These are phyloP conservation scores for Tolypocladium ovalisporum DNA, from an alignment of 2,329 filamentous ascomycete genomes.

Conservation along the genomic window DNA sequence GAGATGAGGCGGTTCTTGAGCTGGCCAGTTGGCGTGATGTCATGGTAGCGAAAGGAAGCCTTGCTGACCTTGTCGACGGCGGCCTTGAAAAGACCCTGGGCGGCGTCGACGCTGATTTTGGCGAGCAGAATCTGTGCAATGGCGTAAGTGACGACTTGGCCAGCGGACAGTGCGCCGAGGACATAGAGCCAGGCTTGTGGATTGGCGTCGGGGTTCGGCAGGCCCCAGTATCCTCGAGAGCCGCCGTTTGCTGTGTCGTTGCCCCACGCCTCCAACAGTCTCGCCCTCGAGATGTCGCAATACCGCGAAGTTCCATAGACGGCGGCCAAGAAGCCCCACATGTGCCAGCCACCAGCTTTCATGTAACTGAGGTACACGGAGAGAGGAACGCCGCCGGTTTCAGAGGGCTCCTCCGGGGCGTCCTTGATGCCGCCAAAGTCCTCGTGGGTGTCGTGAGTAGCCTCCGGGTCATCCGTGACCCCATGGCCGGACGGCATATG, in stretches of 20 bases:
- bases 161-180: conserved; percentile 55
- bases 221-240: conserved; percentile 14
- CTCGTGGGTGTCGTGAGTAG: conserved; percentile 20
- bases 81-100: conserved; percentile 61
- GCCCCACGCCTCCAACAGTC: conserved; percentile 82
- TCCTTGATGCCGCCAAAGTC: conserved; percentile 10
- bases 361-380: conserved; percentile 79
- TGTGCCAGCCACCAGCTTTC: conserved; percentile 63
- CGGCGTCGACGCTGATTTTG: conserved; percentile 69
- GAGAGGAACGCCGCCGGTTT: conserved; percentile 60
- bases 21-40: conserved; percentile 77
- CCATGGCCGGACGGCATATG: conserved; percentile 12
- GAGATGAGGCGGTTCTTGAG: conserved; percentile 88
- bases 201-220: conserved; percentile 54
- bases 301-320: conserved; percentile 54
- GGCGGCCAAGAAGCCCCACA: conserved; percentile 58
- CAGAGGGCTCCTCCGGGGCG: conserved; percentile 20
- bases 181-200: conserved; percentile 64
- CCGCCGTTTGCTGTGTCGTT: conserved; percentile 33
- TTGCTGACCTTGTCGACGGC: conserved; percentile 65
- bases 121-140: conserved; percentile 58
- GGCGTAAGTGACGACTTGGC: conserved; percentile 48
- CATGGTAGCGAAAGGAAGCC: conserved; percentile 83
- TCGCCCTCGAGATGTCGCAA: conserved; percentile 55
- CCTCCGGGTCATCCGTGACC: conserved; percentile 10